These are phyloP conservation scores for Aspergillus fischeri DNA, from an alignment of 2,329 filamentous ascomycete genomes.

Conservation along the genomic window DNA sequence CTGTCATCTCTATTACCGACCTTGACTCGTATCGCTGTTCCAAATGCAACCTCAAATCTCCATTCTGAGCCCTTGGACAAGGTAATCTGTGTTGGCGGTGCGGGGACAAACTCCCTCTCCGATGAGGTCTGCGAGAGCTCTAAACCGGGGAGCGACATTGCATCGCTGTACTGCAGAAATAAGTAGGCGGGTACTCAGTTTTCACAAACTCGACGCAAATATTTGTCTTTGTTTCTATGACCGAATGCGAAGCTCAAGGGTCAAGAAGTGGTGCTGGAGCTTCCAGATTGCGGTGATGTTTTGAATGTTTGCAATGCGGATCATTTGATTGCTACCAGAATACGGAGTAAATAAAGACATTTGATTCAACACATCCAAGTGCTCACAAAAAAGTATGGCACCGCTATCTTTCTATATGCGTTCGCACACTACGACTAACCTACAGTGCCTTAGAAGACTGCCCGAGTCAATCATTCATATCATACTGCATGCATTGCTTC, in stretches of 20 bases:
- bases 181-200: background rate
- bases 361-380: background rate
- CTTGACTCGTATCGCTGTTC: slow-evolving; percentile 50
- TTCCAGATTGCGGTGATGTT: slow-evolving; percentile 12
- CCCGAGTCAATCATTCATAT: background rate
- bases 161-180: slow-evolving; percentile 14
- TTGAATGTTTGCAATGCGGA: slow-evolving; percentile 18
- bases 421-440: background rate
- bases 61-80: slow-evolving; percentile 69
- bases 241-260: background rate
- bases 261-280: background rate
- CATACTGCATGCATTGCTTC: background rate
- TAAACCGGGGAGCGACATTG: slow-evolving; percentile 71
- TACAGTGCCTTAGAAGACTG: background rate
- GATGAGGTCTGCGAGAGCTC: slow-evolving; percentile 63
- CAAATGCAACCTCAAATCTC: slow-evolving; percentile 68
- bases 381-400: background rate
- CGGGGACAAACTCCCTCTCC: slow-evolving; percentile 34
- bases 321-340: background rate
- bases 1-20: slow-evolving; percentile 28
- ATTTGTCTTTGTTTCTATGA: background rate
- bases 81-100: slow-evolving; percentile 44
- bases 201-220: background rate
- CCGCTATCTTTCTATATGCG: background rate
- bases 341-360: background rate